Conservation (phyloP, 2,329 filamentous ascomycete genomes). For the Dothistroma septosporum region DNA sequence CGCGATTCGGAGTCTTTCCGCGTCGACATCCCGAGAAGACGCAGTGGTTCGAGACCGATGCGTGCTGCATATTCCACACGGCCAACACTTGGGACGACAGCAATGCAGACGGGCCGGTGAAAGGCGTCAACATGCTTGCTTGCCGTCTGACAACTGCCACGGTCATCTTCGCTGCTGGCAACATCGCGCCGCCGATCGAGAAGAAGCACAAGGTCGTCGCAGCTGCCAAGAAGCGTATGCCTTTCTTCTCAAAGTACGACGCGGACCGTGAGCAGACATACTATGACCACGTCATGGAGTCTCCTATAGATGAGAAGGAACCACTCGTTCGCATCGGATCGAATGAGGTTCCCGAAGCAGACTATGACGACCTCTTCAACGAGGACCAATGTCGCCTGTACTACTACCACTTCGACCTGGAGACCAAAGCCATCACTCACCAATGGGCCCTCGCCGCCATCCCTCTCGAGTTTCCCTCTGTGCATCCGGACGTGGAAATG, state of each 20-base stretch:
- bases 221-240: conserved; percentile 38
- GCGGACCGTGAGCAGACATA: conserved; percentile 28
- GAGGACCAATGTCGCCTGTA: conserved; percentile 66
- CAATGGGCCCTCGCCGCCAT: conserved; percentile 63
- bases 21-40: conserved; percentile 55
- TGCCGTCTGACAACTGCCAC: conserved; percentile 65
- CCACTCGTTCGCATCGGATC: conserved; percentile 22
- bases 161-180: conserved; percentile 61
- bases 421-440: conserved; percentile 46
- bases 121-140: conserved; percentile 58
- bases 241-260: conserved; percentile 47
- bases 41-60: conserved; percentile 63
- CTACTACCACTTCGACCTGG: conserved; percentile 60
- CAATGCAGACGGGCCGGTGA: conserved; percentile 30
- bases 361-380: conserved; percentile 39
- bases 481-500: conserved; percentile 56
- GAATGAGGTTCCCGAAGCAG: conserved; percentile 6
- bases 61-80: conserved; percentile 68
- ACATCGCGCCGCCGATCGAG: conserved; percentile 51
- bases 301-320: conserved; percentile 28
- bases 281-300: conserved; percentile 28
- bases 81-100: conserved; percentile 65
- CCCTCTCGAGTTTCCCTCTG: conserved; percentile 64
- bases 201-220: conserved; percentile 29
- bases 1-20: conserved; percentile 66